Base-by-base conservation (phyloP, 345 rosid genomes). In the Iberis pinnata region DNA sequence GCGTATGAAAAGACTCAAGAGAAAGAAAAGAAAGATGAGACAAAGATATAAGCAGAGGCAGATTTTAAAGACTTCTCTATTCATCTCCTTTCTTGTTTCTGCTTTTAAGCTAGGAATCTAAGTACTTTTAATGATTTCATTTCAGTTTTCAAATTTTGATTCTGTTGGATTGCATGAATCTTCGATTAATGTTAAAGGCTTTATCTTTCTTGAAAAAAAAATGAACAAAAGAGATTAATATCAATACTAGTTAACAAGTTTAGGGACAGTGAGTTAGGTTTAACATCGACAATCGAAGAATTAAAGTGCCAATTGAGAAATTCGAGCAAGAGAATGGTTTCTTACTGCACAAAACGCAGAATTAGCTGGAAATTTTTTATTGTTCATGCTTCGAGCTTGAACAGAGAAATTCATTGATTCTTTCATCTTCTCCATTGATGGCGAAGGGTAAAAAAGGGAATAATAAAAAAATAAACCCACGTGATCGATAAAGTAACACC, bases 11-110 rank as follows among this genome's bases (percentile, higher is more conserved):
- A 86, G 97, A 71, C 44, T 89, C 72, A 89, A 89, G 97, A 86
- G 97, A 85, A 89, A 89, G 95, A 84, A 90, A 77, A 63, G 95
- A 82, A 89, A 89, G 97, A 89, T 86, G 97, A 83, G 95, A 52
- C 97, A 89, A 77, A 77, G 97, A 79, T 89, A 95, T 22, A 89
- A 89, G 80, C 86, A 89, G 86, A 29, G 33, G 8, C 33, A 29
- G 18, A 17, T 14, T 20, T 46, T 2, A 29, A 60, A 47, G 45
- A 25, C 13, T 29, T 7, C 17, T 49, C n/a, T n/a, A n/a, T n/a
- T n/a, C n/a, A n/a, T n/a, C n/a, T n/a, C n/a, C n/a, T n/a, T n/a
- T 20, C 7, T 2, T 43, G 9, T 14, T 9, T 6, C 9, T 4
- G 3, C 12, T 43, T 44, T 33, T 27, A 33, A 43, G 24, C 44